Percentiles rank a stretch among this genome's conserved stretches.
Conservation (phyloP, 1,284 basidiomycete species). For the Ceratobasidium sp. region DNA sequence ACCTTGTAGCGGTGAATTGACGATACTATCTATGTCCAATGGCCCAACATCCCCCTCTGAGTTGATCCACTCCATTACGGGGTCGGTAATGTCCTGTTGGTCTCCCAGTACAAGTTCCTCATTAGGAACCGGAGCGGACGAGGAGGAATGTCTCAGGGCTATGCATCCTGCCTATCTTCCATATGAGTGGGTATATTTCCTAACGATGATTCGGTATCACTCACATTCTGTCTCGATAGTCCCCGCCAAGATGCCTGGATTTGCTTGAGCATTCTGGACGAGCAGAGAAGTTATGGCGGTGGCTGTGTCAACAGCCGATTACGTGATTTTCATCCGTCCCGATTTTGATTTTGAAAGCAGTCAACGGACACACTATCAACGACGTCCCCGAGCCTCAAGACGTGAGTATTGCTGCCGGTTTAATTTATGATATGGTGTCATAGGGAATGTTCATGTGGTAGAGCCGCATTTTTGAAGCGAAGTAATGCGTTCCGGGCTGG, state of each 20-base stretch:
- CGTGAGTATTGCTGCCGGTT: conserved; percentile 30
- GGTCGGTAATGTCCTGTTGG: conserved; percentile 31
- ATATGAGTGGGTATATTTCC: background rate
- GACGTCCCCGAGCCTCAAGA: conserved; percentile 38
- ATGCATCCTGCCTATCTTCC: background rate
- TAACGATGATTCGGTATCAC: background rate
- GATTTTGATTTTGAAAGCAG: too few species aligned
- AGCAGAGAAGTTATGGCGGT: background rate
- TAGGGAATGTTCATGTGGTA: too few species aligned
- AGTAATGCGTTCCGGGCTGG: conserved; percentile 39
- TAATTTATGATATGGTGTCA: background rate
- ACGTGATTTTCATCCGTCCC: too few species aligned
- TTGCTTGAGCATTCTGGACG: conserved; percentile 18
- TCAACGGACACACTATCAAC: conserved; percentile 36
- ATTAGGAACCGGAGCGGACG: background rate
- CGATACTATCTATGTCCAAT: conserved; percentile 21
- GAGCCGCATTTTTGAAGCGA: background rate
- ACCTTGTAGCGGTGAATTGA: conserved; percentile 33
- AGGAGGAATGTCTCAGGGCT: conserved; percentile 6
- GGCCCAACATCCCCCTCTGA: conserved; percentile 22
- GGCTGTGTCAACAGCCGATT: too few species aligned
- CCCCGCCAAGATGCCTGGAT: conserved; percentile 8
- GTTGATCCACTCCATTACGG: conserved; percentile 33
- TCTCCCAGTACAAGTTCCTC: conserved; percentile 1
- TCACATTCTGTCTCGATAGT: conserved; percentile 5